Base-by-base conservation (phyloP, 1,284 basidiomycete species). In the Microbotryum intermedium region DNA sequence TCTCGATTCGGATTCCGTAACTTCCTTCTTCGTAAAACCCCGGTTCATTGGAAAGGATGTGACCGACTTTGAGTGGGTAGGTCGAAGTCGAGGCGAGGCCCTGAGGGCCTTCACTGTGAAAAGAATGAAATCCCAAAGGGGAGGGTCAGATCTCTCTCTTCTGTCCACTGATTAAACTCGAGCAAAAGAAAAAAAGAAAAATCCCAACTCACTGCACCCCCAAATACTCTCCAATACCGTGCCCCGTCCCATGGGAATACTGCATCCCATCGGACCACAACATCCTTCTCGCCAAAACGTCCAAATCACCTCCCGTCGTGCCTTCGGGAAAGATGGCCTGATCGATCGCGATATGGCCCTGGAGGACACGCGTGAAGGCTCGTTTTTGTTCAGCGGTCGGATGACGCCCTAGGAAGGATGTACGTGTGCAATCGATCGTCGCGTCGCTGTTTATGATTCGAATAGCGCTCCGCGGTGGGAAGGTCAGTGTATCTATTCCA, bases 271-370 rank as follows among this genome's bases (percentile, higher is more conserved):
- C 93, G 67, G 84, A 77, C 94, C 94, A 98, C 0, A 97, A 77
- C 0, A 87, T 79, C 63, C 84, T 80, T 57, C 94, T 79, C n/a
- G 94, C 93, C 71, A 88, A 84, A 0, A 86, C 81, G 76, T 97
- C 93, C 62, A 90, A 86, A 63, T 42, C 64, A 55, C 49, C 61
- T 63, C 88, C 91, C 25, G 90, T 89, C 0, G 92, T 97, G 16
- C 90, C 91, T 57, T 79, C 81, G 0, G 94, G 94, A 75, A 97
- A 92, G 6, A 95, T 73, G 7, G 84, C 83, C 0, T 82, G 82
- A 73, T 95, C 94, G 50, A 94, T 85, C 1, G 87, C 83, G 63
- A 97, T 95, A 72, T 98, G 94, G 5, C 94, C 94, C 76, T 98
- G 94, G 55, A 98, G 76, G 28, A 98, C 95, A 26, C 91, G 81